Evolutionary conservation across 768 basidiomycete genomes (phyloP).

Genomic region (Leccinum obscurum): DNA sequence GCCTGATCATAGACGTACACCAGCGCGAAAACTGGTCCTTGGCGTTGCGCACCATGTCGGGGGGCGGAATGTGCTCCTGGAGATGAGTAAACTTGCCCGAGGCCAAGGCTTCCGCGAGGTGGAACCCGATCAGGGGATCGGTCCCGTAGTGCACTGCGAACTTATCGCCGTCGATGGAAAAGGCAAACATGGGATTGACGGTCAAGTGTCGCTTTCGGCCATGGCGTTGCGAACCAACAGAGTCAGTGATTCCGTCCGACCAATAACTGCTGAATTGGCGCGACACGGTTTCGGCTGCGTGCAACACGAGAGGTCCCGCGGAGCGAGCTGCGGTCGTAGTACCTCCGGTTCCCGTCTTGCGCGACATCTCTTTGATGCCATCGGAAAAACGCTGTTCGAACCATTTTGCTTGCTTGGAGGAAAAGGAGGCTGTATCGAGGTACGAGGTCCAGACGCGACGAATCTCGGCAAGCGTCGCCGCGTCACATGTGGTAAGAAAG

Average conservation of each 20-base stretch:
- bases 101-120: slow-evolving; percentile 28
- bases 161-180: slow-evolving; percentile 27
- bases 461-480: slow-evolving; percentile 21
- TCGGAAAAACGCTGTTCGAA: slow-evolving; percentile 13
- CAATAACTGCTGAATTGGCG: slow-evolving; percentile 27
- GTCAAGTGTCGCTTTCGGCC: background rate
- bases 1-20: slow-evolving; percentile 20
- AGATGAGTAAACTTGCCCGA: slow-evolving; percentile 9
- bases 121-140: slow-evolving; percentile 30
- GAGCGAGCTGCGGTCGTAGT: slow-evolving; percentile 24
- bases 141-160: slow-evolving; percentile 32
- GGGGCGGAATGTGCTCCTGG: background rate
- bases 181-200: slow-evolving; percentile 31
- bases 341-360: background rate
- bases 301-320: slow-evolving; percentile 24
- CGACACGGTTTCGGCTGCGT: background rate
- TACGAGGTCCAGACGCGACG: slow-evolving; percentile 25
- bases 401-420: slow-evolving; percentile 6
- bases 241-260: slow-evolving; percentile 21
- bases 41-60: slow-evolving; percentile 17
- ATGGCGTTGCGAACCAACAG: background rate
- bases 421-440: slow-evolving; percentile 6
- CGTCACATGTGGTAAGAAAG: slow-evolving; percentile 23
- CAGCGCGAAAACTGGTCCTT: slow-evolving; percentile 27
- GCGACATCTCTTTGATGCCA: slow-evolving; percentile 11